Base-by-base conservation (phyloP, 2,329 filamentous ascomycete species). In the Lomentospora prolificans region DNA sequence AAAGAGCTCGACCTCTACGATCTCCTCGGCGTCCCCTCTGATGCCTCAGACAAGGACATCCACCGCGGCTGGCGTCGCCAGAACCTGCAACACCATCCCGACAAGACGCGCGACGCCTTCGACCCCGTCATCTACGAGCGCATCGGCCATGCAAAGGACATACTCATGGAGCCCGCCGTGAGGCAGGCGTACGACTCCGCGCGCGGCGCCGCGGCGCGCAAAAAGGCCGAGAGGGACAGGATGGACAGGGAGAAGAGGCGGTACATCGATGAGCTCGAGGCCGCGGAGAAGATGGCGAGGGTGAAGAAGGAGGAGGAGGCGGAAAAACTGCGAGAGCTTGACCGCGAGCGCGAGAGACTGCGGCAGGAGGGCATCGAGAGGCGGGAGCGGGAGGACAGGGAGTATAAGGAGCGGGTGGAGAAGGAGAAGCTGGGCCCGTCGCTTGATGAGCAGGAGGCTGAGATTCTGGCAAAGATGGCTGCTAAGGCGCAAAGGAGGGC, bases 71-170 rank as follows among this genome's bases (percentile, higher is more conserved):
- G 92, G 76, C 83, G 90, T 58, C 88, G 89, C 64, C 85, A 86
- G 28, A 90, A 90, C 3, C 76, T 96, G n/a, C 90, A 89, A 65
- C 90, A 91, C 74, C 92, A 97, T 69, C 92, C 92, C 1, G 92
- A 97, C 77, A 96, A 96, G 72, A 85, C 91, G 56, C 81, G 85
- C 60, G 82, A 81, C 54, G 74, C 78, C 36, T 89, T 86, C 63
- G 89, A 94, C 61, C 78, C 89, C 50, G 84, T 85, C 56, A 88
- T 87, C 64, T 97, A 95, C 75, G 88, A 96, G 69, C 77, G 87
- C 1, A 84, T 95, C 57, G 87, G 90, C 65, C 87, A 87, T 59
- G 91, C 90, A n/a, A 84, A 89, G 66, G 90, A 95, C 70, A 81
- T 96, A 2, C 81, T 97, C 2, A 80, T 82, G 27, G 85, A 90